Base-by-base conservation (phyloP, 129 eudicot species). In the Artemisia annua region DNA sequence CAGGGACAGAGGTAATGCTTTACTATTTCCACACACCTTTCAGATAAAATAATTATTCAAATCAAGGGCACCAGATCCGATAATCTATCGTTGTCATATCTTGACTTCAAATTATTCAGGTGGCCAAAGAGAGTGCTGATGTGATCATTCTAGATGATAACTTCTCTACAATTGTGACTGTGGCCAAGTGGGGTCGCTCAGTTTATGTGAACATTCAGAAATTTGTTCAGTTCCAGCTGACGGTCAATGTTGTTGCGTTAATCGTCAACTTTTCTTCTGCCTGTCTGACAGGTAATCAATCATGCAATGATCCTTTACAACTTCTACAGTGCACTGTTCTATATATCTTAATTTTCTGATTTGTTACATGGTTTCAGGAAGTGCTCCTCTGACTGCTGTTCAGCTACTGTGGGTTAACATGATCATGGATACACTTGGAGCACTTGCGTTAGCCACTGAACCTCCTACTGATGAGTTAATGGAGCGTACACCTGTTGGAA, bases 341-440 rank as follows among this genome's bases (percentile, higher is more conserved):
- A 17, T 16, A 14, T 20, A 11, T 56, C 11, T 20, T 2, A 24
- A 4, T 43, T 44, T 16, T 44, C 7, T n/a, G n/a, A 66, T 39
- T 5, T 7, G 6, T 13, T 14, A 44, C 35, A 18, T 75, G 56
- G 55, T 69, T 79, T 62, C 84, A 92, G 98, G 98, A 72, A 86
- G 63, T 74, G 85, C 98, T 68, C 98, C 98, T 5, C 87, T 92
- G 43, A 92, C 98, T 52, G 98, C 98, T 70, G 96, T 92, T 69
- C 98, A 92, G 72, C 89, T 92, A 67, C 83, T 92, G 28, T 92
- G 98, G 98, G 98, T 92, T 64, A 92, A 92, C 95, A 92, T 92
- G 98, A 92, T 92, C 72, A 92, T 92, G 98, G 98, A 92, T 66
- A 92, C 98, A 48, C 84, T 92, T 10, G 98, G 98, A 53, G 98